Base-by-base conservation (phyloP, 441 rosid genomes). In the Erysimum pusillum region DNA sequence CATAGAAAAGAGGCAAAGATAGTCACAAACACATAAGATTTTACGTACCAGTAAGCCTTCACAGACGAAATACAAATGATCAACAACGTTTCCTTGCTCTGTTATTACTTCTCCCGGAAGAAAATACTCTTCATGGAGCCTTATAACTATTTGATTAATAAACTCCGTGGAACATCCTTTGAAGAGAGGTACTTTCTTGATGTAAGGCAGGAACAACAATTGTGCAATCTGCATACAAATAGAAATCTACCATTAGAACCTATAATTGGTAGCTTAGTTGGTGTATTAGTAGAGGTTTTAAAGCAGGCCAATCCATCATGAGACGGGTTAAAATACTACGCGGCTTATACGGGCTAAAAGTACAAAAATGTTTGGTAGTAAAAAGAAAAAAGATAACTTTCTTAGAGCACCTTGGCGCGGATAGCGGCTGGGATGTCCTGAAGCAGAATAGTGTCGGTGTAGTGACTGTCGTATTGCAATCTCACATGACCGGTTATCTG, bases 21-120 rank as follows among this genome's bases (percentile, higher is more conserved):
- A 58, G 6, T 71, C 25, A 77, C 18, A 49, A 62, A 14, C 32
- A 41, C n/a, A 51, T 41, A 25, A 65, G 20, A 54, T 18, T 51
- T 48, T 31, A 52, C 80, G 6, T 93, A 96, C 99, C 95, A 96
- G 81, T 51, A 58, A 69, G 74, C 99, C 99, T 75, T 88, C 90
- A 76, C 98, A 93, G 49, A 96, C 91, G 81, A 96, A 96, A 82
- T 93, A 96, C 58, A 96, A 90, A 59, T 96, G 95, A 85, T 96
- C 99, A 22, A 96, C 93, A 10, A 87, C 97, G 59, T 81, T 88
- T 69, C 98, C 99, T 76, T 88, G 98, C 82, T 90, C 97, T 87
- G 90, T 82, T 74, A 96, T 87, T 49, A 93, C 90, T 88, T 96
- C 97, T 79, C 98, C 98, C 2, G 98, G 99, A 60, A 96, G 96